A percentile compares a stretch with the other conserved stretches of the same genome.
Evolutionary conservation across 129 eudicot species (phyloP).

Genomic region (Centella asiatica): DNA sequence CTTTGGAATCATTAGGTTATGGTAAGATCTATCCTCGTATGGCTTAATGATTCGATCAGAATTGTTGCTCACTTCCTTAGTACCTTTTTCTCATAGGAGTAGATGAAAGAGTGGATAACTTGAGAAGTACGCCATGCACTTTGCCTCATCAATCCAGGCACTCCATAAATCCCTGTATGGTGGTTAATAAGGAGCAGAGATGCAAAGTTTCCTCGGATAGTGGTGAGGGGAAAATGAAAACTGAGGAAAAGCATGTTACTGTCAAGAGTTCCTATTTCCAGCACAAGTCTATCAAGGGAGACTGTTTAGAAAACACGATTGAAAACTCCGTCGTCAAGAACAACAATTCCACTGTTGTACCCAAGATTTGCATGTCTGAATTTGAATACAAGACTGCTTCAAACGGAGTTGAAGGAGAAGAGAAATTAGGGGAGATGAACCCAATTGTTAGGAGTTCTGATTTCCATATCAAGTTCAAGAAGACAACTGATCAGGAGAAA

Average conservation of each 20-base stretch:
- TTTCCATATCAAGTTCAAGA: conserved; percentile 16
- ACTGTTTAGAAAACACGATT: conserved; percentile 7
- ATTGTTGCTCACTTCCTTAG: neutral
- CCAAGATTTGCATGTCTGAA: conserved; percentile 10
- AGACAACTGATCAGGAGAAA: conserved; percentile 17
- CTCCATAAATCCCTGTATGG: conserved; percentile 50
- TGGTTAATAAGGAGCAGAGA: conserved; percentile 35
- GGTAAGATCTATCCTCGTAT: conserved; percentile 27
- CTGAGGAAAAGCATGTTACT: conserved; percentile 9
- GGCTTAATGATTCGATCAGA: neutral
- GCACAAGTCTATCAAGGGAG: conserved; percentile 19
- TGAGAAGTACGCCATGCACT: conserved; percentile 21
- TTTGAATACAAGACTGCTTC: conserved; percentile 17
- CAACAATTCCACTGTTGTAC: conserved; percentile 10
- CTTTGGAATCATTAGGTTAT: conserved; percentile 17
- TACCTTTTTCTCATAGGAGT: neutral
- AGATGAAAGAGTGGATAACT: conserved; percentile 11
- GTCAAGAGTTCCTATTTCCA: conserved; percentile 30
- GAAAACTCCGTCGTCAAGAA: conserved; percentile 1
- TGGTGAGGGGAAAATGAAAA: conserved; percentile 11
- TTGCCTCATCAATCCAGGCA: conserved; percentile 17
- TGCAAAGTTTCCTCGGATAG: conserved; percentile 11
- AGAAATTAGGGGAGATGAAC: conserved; percentile 15
- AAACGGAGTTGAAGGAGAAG: conserved; percentile 10
- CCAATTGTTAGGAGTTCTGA: conserved; percentile 16